phyloP scores from a whole-genome alignment of 1,284 basidiomycete species.

The Cryptococcus sp. region DNA sequence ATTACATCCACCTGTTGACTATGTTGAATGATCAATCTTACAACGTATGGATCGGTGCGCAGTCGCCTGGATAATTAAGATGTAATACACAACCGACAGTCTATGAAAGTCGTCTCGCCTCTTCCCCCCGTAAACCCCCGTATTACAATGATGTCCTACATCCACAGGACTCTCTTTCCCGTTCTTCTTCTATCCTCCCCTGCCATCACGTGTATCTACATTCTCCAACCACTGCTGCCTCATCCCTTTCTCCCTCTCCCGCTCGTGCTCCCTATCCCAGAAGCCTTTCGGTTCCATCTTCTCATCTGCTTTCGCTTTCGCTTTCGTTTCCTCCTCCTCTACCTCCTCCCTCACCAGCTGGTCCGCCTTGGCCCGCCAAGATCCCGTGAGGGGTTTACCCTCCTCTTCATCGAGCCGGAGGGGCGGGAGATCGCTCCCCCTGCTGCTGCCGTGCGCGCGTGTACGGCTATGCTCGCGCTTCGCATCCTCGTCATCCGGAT shows the following conservation, averaged over 20 bases:
- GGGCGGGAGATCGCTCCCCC: not conserved
- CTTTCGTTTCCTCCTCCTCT: constrained; percentile 1
- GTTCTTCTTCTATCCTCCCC: not conserved
- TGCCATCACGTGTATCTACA: not conserved
- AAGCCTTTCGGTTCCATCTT: constrained; percentile 12
- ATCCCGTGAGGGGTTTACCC: no score
- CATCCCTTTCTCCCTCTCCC: constrained; percentile 6
- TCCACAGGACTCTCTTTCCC: not conserved
- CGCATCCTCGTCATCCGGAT: no score
- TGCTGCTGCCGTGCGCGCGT: not conserved
- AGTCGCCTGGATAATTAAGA: no score
- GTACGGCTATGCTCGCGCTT: no score
- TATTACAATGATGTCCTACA: not conserved
- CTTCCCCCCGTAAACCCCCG: no score
- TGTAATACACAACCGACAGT: no score
- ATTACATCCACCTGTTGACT: no score
- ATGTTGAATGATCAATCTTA: no score
- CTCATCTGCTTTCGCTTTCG: not conserved
- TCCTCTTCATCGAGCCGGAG: not conserved
- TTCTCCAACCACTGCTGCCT: constrained; percentile 1
- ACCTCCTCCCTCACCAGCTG: not conserved
- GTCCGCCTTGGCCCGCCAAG: no score
- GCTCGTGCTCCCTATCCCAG: constrained; percentile 32
- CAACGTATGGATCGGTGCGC: no score
- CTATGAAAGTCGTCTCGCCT: no score